Base-by-base conservation (phyloP, 1,139 yeast species). In the Zygosaccharomyces sapae region DNA sequence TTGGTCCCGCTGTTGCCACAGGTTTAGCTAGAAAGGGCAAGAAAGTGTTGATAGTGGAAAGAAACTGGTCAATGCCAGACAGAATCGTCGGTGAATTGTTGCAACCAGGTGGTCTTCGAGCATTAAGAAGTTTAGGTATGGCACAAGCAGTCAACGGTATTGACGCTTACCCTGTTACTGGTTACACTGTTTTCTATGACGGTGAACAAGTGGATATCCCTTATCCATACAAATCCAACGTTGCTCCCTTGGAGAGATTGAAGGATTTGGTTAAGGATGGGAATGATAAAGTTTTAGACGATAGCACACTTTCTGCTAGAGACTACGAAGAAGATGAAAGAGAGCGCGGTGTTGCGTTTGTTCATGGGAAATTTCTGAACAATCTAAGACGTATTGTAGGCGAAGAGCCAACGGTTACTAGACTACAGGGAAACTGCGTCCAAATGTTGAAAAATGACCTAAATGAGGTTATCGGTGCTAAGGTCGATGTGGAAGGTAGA, bases 31-130 rank as follows among this genome's bases (percentile, higher is more conserved):
- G 94, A 58, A 95, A 87, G 62, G 97, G 97, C 34, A 75, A 96
- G 58, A 74, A 76, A 45, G 74, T 72, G 6, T 66, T 85, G 47
- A 79, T 85, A 35, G 71, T 83, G 25, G 99, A 92, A 67, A 77
- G 97, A 55, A 96, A 88, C 64, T 85, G 96, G 86, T 68, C 79
- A 22, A 86, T 81, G 65, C 98, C 98, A 1, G 97, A 92, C 66
- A 77, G 98, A 57, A 92, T 92, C 49, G 98, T 92, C 34, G 99
- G 99, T 37, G 99, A 92, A 67, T 75, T 92, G 60, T 76, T 92
- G 76, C 99, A 92, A 67, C 99, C 99, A 3, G 92, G 89, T 24
- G 98, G 98, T 10, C 72, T 90, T 33, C 79, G 84, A 62, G 94
- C 96, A 0, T 73, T 92, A 50, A 73, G 76, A 55, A 83, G 86